phyloP scores from a whole-genome alignment of 2,329 filamentous ascomycete species.

The Colletotrichum sp. region DNA sequence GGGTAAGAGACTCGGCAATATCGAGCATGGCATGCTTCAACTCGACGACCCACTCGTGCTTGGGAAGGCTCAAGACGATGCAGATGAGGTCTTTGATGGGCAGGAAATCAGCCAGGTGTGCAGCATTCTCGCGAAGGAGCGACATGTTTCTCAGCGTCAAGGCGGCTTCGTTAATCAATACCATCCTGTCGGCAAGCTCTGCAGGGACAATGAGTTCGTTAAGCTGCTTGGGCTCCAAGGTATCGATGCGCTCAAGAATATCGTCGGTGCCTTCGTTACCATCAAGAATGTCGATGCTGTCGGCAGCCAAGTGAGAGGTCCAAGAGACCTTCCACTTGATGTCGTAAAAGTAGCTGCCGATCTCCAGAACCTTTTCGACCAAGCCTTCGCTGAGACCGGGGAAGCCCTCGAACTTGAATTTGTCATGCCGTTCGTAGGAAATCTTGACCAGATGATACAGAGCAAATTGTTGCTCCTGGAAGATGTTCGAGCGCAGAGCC shows the following conservation, averaged over 20 bases:
- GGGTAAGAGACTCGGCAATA: slow-evolving; percentile 88
- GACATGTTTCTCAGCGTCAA: slow-evolving; percentile 95
- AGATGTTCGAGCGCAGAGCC: slow-evolving; percentile 79
- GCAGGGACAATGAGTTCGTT: slow-evolving; percentile 73
- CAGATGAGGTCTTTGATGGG: slow-evolving; percentile 83
- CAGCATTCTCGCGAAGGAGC: slow-evolving; percentile 87
- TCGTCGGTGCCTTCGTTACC: slow-evolving; percentile 56
- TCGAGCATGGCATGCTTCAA: slow-evolving; percentile 91
- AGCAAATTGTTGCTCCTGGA: slow-evolving; percentile 88
- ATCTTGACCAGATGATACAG: slow-evolving; percentile 95
- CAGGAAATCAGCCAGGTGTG: slow-evolving; percentile 74
- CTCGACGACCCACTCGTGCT: slow-evolving; percentile 75
- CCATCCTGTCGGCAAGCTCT: slow-evolving; percentile 72
- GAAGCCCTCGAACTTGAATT: slow-evolving; percentile 94
- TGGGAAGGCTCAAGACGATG: slow-evolving; percentile 80
- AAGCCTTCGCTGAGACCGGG: slow-evolving; percentile 87
- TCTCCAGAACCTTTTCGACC: slow-evolving; percentile 81
- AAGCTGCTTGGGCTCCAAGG: slow-evolving; percentile 63
- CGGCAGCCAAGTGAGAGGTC: slow-evolving; percentile 44
- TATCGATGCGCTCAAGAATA: slow-evolving; percentile 70
- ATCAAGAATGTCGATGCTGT: slow-evolving; percentile 50
- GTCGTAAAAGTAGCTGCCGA: slow-evolving; percentile 81
- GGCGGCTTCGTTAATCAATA: slow-evolving; percentile 83
- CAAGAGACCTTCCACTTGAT: slow-evolving; percentile 83
- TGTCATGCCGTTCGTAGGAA: slow-evolving; percentile 91